These are phyloP conservation scores for Coemansia guatemalensis DNA, from an alignment of 192 early-diverging fungal genomes.

Conservation along the genomic window DNA sequence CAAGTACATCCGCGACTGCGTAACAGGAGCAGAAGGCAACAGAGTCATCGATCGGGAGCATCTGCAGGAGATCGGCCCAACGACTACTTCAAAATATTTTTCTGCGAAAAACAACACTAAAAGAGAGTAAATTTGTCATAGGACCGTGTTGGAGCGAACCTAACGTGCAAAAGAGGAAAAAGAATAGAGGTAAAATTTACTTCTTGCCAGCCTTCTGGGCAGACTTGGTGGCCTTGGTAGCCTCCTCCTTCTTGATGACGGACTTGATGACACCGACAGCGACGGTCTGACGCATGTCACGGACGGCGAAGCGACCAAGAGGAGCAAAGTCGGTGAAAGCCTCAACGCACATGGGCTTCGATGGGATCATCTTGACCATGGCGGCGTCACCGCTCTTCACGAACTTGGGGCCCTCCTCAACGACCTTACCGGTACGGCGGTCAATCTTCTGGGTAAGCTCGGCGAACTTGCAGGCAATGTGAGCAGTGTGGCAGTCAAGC, in stretches of 20 bases:
- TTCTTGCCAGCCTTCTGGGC: constrained; percentile 78
- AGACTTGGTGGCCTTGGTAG: constrained; percentile 74
- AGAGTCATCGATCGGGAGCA: constrained; percentile 7
- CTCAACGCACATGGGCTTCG: constrained; percentile 97
- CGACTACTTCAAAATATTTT: constrained; percentile 34
- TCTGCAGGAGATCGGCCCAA: constrained; percentile 18
- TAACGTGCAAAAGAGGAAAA: constrained; percentile 2
- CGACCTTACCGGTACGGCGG: constrained; percentile 91
- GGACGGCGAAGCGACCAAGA: constrained; percentile 95
- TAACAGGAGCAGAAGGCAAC: background rate
- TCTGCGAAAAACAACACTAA: background rate
- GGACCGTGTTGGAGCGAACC: background rate
- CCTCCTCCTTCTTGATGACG: constrained; percentile 82
- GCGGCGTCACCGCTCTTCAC: constrained; percentile 94
- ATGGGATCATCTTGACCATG: constrained; percentile 93
- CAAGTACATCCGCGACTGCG: constrained; percentile 45
- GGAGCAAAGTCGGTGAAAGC: constrained; percentile 89
- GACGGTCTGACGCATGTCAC: constrained; percentile 97
- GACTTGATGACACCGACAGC: constrained; percentile 96
- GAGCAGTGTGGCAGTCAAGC: constrained; percentile 94
- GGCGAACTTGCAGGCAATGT: constrained; percentile 94
- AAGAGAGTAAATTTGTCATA: background rate
- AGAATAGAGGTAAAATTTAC: constrained; percentile 50
- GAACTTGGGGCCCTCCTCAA: constrained; percentile 93
- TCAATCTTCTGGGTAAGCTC: constrained; percentile 94